Evolutionary conservation across 164 flowering plant species (phyloP).

Genomic region (Vitis amurensis): DNA sequence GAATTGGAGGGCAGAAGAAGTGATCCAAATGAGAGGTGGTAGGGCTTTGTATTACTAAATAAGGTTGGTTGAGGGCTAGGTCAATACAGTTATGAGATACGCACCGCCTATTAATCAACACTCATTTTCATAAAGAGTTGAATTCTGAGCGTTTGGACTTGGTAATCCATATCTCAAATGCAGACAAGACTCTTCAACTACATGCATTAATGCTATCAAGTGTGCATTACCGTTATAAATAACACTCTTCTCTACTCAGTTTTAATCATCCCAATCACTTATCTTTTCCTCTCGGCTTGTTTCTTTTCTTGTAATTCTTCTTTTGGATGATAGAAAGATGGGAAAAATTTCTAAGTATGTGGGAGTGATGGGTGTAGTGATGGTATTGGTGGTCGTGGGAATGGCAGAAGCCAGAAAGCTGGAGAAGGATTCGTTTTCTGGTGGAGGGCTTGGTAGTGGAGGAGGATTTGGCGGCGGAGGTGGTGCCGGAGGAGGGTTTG

Average conservation of each 20-base stretch:
- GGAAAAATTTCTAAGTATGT: conserved; percentile 14
- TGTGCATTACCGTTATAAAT: no score
- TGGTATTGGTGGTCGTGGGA: conserved; percentile 19
- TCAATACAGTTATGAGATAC: background rate
- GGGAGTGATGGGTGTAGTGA: conserved; percentile 9
- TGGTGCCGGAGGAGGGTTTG: conserved; percentile 11
- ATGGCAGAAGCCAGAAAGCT: conserved; percentile 21
- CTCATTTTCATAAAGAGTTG: background rate
- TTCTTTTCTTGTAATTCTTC: no score
- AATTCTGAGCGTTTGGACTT: conserved; percentile 2
- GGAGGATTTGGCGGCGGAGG: conserved; percentile 6
- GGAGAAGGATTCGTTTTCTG: conserved; percentile 15
- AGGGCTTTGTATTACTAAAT: no score
- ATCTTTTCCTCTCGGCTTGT: no score
- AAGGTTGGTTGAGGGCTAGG: background rate
- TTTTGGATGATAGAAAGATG: conserved; percentile 8
- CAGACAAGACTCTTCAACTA: conserved; percentile 9
- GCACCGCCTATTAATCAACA: background rate
- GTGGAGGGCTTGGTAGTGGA: conserved; percentile 10
- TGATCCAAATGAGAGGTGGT: no score
- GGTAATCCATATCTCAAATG: background rate
- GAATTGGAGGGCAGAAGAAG: no score
- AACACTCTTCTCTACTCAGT: no score
- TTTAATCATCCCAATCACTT: no score
- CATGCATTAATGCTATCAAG: conserved; percentile 11